A percentile compares a stretch with the other conserved stretches of the same genome.
phyloP scores from a whole-genome alignment of 176 grass and related monocot genomes.

The Oryza glaberrima region DNA sequence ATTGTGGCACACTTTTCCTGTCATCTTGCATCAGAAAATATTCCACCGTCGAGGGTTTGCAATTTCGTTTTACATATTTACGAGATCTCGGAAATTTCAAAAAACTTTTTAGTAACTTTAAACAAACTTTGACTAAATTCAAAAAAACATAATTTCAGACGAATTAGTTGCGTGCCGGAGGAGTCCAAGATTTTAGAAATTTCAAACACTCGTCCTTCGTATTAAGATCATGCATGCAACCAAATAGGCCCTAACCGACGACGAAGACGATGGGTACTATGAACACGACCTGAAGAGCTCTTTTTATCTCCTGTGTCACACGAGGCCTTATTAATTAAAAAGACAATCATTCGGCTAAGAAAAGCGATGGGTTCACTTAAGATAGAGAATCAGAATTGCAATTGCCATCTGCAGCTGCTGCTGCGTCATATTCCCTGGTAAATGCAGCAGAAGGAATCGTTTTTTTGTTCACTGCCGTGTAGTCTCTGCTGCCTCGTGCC shows the following conservation, averaged over 20 bases:
- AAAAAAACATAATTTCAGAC: too few relatives aligned
- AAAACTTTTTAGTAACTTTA: too few relatives aligned
- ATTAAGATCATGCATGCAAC: background rate
- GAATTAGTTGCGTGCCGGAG: too few relatives aligned
- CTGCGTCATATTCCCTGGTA: background rate
- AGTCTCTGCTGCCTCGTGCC: background rate
- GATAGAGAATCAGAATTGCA: background rate
- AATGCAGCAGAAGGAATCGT: background rate
- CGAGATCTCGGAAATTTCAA: too few relatives aligned
- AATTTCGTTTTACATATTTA: too few relatives aligned
- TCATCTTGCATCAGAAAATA: background rate
- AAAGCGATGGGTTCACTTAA: background rate
- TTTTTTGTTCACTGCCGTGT: slow-evolving; percentile 31
- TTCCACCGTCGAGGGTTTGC: background rate
- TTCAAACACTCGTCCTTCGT: background rate
- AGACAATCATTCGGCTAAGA: background rate
- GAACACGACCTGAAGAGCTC: background rate
- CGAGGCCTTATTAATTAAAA: background rate
- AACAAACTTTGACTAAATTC: too few relatives aligned
- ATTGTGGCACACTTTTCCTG: background rate
- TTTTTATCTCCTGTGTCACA: background rate
- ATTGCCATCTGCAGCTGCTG: background rate
- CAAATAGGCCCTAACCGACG: background rate
- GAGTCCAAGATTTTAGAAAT: too few relatives aligned
- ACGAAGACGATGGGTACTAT: background rate